phyloP scores from a whole-genome alignment of 2,329 filamentous ascomycete genomes.

The Ceratocystis variospora region DNA sequence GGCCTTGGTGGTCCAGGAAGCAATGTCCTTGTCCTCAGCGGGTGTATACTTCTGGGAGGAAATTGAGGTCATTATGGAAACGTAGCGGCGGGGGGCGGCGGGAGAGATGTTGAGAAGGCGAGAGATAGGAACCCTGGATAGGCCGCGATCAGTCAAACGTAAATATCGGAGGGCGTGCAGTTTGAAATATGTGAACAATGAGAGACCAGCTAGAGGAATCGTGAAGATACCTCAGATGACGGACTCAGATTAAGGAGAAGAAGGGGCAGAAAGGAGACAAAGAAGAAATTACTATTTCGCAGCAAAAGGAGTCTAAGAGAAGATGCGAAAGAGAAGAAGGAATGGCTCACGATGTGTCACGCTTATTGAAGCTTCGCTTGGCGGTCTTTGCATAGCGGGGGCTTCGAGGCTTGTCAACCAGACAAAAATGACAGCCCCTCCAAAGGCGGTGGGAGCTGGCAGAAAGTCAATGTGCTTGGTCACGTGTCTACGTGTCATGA shows the following conservation, averaged over 20 bases:
- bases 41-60: constrained; percentile 56
- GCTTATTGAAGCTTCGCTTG: constrained; percentile 11
- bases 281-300: background rate
- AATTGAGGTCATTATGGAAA: constrained; percentile 50
- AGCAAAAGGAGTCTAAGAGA: background rate
- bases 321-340: background rate
- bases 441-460: constrained; percentile 16
- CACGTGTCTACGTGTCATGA: constrained; percentile 15
- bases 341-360: constrained; percentile 15
- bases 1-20: constrained; percentile 62
- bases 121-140: constrained; percentile 26
- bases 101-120: constrained; percentile 29
- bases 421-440: constrained; percentile 11
- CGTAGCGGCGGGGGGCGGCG: constrained; percentile 18
- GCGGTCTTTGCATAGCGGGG: constrained; percentile 11
- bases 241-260: background rate
- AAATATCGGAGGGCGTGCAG: constrained; percentile 33
- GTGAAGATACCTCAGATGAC: constrained; percentile 22
- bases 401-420: background rate
- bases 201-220: constrained; percentile 34
- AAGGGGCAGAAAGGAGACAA: background rate
- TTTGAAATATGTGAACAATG: constrained; percentile 25
- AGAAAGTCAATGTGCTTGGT: background rate
- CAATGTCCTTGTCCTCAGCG: constrained; percentile 72
- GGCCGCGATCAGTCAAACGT: constrained; percentile 26